Conservation (phyloP, 2,329 filamentous ascomycete species). For the Alternaria arbusti region DNA sequence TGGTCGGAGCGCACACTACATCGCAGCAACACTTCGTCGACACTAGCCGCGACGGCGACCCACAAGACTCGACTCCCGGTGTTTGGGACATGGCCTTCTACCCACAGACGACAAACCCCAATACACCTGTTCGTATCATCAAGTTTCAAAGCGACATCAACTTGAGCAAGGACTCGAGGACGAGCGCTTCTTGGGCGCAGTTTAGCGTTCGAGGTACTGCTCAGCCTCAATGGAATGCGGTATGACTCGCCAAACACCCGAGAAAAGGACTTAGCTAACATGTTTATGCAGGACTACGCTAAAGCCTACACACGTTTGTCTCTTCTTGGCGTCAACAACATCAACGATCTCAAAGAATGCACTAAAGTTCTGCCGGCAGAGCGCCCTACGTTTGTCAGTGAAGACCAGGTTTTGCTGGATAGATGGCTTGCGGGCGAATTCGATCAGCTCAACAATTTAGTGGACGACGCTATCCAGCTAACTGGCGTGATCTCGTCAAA, state of each 20-base stretch:
- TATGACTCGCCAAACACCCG: slow-evolving; percentile 7
- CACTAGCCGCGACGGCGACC: slow-evolving; percentile 38
- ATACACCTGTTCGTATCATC: slow-evolving; percentile 40
- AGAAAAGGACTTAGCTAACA: not conserved
- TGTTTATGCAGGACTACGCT: slow-evolving; percentile 53
- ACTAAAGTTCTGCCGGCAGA: slow-evolving; percentile 56
- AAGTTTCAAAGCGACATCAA: slow-evolving; percentile 47
- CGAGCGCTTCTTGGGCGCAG: slow-evolving; percentile 41
- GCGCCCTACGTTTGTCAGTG: slow-evolving; percentile 28
- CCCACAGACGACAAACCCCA: slow-evolving; percentile 35
- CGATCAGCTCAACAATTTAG: slow-evolving; percentile 41
- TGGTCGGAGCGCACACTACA: slow-evolving; percentile 49
- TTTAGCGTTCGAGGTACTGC: slow-evolving; percentile 30
- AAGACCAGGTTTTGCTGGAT: slow-evolving; percentile 39
- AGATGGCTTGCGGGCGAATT: slow-evolving; percentile 42
- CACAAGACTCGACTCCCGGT: slow-evolving; percentile 47
- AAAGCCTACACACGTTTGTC: slow-evolving; percentile 62
- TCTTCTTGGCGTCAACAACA: slow-evolving; percentile 63
- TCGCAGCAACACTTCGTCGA: slow-evolving; percentile 48
- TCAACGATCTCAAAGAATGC: slow-evolving; percentile 63
- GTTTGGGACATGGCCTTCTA: slow-evolving; percentile 50
- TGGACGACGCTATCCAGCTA: slow-evolving; percentile 44
- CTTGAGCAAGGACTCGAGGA: slow-evolving; percentile 42
- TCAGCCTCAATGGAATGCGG: slow-evolving; percentile 46
- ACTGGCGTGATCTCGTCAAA: slow-evolving; percentile 27